phyloP scores from a whole-genome alignment of 208 protist genomes.

The Trypanosoma vivax region DNA sequence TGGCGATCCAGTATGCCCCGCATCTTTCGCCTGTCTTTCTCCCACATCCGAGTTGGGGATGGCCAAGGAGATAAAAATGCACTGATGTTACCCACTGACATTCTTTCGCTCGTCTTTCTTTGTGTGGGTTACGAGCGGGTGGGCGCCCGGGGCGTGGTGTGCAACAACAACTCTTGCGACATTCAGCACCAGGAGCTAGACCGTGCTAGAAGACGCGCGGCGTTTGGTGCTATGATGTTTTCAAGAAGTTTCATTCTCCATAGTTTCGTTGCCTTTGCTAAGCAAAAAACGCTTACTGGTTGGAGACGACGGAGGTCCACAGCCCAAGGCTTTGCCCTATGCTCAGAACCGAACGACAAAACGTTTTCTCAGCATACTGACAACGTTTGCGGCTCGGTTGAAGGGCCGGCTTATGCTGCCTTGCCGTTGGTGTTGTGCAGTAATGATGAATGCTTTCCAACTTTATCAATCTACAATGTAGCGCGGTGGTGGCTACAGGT shows the following conservation, averaged over 20 bases:
- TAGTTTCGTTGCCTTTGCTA: slow-evolving; percentile 49
- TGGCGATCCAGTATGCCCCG: slow-evolving; percentile 68
- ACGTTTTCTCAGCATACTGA: slow-evolving; percentile 1
- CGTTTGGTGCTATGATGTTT: slow-evolving; percentile 34
- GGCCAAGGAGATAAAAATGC: slow-evolving; percentile 3
- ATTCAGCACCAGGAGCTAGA: slow-evolving; percentile 3
- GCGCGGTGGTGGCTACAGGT: slow-evolving; percentile 9
- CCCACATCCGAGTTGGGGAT: slow-evolving; percentile 46
- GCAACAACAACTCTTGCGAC: no score
- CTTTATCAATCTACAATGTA: slow-evolving; percentile 2
- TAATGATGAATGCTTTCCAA: not conserved
- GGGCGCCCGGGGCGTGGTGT: no score
- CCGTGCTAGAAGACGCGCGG: slow-evolving; percentile 21
- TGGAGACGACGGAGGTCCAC: slow-evolving; percentile 18
- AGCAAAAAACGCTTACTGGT: slow-evolving; percentile 19
- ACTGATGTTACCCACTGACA: slow-evolving; percentile 51
- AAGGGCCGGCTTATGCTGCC: not conserved
- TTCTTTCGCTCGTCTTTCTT: slow-evolving; percentile 70
- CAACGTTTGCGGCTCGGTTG: not conserved
- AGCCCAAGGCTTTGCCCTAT: not conserved
- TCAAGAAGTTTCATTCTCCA: slow-evolving; percentile 58
- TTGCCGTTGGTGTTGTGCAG: slow-evolving; percentile 11
- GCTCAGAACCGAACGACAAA: not conserved
- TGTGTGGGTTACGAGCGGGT: slow-evolving; percentile 56
- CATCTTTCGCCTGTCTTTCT: slow-evolving; percentile 77